phyloP scores from a whole-genome alignment of 495 filamentous ascomycete species.

The Astrothelium macrocarpum region DNA sequence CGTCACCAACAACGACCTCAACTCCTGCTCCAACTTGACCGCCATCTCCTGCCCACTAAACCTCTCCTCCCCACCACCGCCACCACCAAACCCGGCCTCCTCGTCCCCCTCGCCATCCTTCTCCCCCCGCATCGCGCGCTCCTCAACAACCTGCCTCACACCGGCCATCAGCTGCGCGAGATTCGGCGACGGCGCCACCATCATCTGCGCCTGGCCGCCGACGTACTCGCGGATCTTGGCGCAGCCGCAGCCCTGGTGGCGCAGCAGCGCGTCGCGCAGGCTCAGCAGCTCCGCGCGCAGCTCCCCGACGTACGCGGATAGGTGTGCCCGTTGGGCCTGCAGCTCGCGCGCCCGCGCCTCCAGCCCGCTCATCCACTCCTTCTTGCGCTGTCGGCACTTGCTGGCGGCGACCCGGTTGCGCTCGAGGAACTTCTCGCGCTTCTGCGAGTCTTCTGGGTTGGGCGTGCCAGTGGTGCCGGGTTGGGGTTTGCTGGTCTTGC shows the following conservation, averaged over 20 bases:
- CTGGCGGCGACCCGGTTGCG: constrained; percentile 75
- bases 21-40: neutral
- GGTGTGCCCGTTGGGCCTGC: constrained; percentile 19
- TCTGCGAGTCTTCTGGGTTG: constrained; percentile 11
- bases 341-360: constrained; percentile 22
- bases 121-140: neutral
- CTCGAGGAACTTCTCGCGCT: constrained; percentile 51
- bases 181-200: neutral
- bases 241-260: constrained; percentile 35
- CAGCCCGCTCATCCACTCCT: constrained; percentile 38
- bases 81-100: neutral
- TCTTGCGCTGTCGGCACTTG: constrained; percentile 85
- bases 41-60: constrained; percentile 1
- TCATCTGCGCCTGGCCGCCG: constrained; percentile 1
- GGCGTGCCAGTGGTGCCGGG: too few species aligned
- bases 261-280: constrained; percentile 36
- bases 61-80: neutral
- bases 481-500: too few species aligned
- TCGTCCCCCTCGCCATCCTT: too few species aligned
- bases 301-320: constrained; percentile 22
- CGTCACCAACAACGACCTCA: constrained; percentile 7
- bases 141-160: neutral
- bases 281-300: constrained; percentile 35
- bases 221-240: constrained; percentile 17
- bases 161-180: neutral